phyloP scores from a whole-genome alignment of 768 basidiomycete species.

The Tylopilus plumbeoviolaceoides region DNA sequence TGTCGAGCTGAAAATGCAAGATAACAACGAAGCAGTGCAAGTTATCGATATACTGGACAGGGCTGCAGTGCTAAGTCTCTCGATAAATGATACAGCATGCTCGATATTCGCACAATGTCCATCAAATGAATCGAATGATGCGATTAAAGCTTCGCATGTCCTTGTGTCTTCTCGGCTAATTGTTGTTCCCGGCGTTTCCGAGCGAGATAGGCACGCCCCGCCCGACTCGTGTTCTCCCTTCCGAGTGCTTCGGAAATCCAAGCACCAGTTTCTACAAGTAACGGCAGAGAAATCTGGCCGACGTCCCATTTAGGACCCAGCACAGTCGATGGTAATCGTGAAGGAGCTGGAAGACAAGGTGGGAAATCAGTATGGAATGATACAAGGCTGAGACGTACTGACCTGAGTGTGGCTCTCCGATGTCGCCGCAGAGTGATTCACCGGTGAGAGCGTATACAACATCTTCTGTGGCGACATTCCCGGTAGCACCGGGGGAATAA shows the following conservation, averaged over 20 bases:
- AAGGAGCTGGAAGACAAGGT: not conserved
- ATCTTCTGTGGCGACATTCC: conserved; percentile 93
- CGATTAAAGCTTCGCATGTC: conserved; percentile 7
- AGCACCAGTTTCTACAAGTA: conserved; percentile 69
- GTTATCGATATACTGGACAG: not conserved
- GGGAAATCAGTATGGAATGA: not conserved
- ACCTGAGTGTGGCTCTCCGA: conserved; percentile 32
- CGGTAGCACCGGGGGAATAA: conserved; percentile 93
- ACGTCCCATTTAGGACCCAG: conserved; percentile 24
- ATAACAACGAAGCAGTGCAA: not conserved
- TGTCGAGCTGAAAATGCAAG: not conserved
- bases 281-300: conserved; percentile 54
- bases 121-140: not conserved
- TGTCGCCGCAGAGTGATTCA: conserved; percentile 52
- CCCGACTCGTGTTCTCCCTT: conserved; percentile 69
- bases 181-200: conserved; percentile 37
- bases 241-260: conserved; percentile 76
- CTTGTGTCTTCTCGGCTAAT: conserved; percentile 14
- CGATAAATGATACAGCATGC: not conserved
- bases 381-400: not conserved
- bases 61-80: not conserved
- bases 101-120: not conserved
- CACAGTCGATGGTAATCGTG: not conserved
- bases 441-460: conserved; percentile 77
- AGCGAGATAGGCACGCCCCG: conserved; percentile 67